phyloP scores from a whole-genome alignment of 495 filamentous ascomycete species.

The Coniosporium apollinis region DNA sequence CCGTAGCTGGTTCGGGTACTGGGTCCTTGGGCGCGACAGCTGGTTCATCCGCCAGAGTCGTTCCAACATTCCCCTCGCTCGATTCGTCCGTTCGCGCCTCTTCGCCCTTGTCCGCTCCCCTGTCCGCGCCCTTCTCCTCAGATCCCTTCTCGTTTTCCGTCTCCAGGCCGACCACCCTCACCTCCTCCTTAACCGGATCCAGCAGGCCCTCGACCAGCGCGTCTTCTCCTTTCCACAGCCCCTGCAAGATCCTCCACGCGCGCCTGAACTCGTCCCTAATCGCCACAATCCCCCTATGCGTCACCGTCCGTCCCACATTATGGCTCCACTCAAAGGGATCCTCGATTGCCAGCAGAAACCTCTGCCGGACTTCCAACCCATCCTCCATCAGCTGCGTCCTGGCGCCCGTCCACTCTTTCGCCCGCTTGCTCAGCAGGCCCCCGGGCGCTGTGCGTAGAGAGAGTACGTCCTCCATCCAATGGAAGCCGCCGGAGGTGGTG shows the following conservation, averaged over 20 bases:
- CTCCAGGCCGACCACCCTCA: too few relatives aligned
- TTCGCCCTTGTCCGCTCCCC: too few relatives aligned
- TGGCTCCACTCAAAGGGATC: conserved; percentile 74
- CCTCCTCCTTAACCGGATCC: too few relatives aligned
- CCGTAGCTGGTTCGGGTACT: too few relatives aligned
- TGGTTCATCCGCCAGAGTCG: too few relatives aligned
- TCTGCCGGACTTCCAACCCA: conserved; percentile 47
- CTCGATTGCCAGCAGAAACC: conserved; percentile 76
- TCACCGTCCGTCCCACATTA: conserved; percentile 71
- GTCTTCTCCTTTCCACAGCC: conserved; percentile 18
- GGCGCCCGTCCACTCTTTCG: conserved; percentile 64
- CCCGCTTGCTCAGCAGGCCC: conserved; percentile 48
- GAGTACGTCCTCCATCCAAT: conserved; percentile 53
- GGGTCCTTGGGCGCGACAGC: too few relatives aligned
- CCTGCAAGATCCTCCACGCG: conserved; percentile 45
- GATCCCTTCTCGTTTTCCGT: too few relatives aligned
- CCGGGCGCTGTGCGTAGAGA: conserved; percentile 47
- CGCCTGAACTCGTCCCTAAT: conserved; percentile 69
- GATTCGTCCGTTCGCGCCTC: too few relatives aligned
- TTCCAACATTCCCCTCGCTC: too few relatives aligned
- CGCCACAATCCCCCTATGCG: conserved; percentile 50
- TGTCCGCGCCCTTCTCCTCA: too few relatives aligned
- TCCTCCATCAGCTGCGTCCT: conserved; percentile 33
- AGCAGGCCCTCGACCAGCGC: too few relatives aligned
- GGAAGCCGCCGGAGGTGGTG: conserved; percentile 35